phyloP scores from a whole-genome alignment of 768 basidiomycete species.

The Exidia glandulosa region DNA sequence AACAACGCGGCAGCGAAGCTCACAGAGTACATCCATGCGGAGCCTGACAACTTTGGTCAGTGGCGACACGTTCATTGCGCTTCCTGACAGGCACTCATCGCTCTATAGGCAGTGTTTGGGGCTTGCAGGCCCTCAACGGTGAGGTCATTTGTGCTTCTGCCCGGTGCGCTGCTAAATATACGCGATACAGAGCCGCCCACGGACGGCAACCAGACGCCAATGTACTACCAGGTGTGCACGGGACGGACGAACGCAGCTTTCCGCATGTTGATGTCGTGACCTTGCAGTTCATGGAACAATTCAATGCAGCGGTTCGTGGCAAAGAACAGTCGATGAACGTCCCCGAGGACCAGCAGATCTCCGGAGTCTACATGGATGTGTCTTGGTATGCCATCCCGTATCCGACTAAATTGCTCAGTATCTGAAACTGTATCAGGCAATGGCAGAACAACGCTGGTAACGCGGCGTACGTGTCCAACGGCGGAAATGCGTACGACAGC shows the following conservation, averaged over 20 bases:
- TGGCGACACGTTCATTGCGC: too few species aligned
- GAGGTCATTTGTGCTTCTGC: too few species aligned
- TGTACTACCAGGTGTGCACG: too few species aligned
- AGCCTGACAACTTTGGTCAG: background rate
- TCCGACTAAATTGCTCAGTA: too few species aligned
- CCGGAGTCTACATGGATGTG: background rate
- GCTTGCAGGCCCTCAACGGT: background rate
- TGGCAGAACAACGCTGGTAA: background rate
- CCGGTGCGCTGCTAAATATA: background rate
- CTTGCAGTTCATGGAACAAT: background rate
- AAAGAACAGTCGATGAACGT: background rate
- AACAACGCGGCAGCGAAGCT: background rate
- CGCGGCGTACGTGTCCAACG: background rate
- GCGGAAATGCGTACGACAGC: background rate
- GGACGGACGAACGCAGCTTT: too few species aligned
- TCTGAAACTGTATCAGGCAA: too few species aligned
- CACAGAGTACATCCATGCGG: background rate
- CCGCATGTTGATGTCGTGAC: too few species aligned
- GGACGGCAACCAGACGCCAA: background rate
- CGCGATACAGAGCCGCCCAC: background rate
- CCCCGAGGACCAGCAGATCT: background rate
- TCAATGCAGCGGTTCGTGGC: background rate
- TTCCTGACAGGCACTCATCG: background rate
- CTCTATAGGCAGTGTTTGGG: background rate
- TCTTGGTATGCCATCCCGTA: too few species aligned